These are phyloP conservation scores for Colletotrichum somersetense DNA, from an alignment of 2,329 filamentous ascomycete species.

Conservation along the genomic window DNA sequence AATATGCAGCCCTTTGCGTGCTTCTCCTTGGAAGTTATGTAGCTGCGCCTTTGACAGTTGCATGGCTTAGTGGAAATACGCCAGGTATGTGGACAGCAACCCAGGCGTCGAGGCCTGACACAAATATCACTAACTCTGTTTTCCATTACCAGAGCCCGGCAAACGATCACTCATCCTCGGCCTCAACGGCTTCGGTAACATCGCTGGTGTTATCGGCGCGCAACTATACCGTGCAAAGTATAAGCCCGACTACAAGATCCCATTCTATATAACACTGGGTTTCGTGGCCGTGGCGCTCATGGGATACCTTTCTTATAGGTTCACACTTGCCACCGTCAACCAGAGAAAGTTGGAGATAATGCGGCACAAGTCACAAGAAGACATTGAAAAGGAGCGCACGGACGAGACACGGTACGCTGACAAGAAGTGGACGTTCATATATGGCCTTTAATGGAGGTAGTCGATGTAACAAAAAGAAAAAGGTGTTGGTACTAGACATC, in stretches of 20 bases:
- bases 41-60: constrained; percentile 49
- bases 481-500: constrained; percentile 48
- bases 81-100: constrained; percentile 23
- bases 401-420: constrained; percentile 46
- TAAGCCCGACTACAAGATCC: constrained; percentile 48
- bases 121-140: not conserved
- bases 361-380: constrained; percentile 44
- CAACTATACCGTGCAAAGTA: constrained; percentile 49
- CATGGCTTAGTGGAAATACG: constrained; percentile 52
- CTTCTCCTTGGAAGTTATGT: constrained; percentile 50
- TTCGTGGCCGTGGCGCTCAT: constrained; percentile 48
- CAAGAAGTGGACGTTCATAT: constrained; percentile 48
- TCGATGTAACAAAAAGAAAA: too few species aligned
- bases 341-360: constrained; percentile 42
- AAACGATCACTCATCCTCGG: constrained; percentile 51
- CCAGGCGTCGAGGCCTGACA: not conserved
- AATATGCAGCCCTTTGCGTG: constrained; percentile 49
- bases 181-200: constrained; percentile 52
- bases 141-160: constrained; percentile 44
- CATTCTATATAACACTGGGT: constrained; percentile 50
- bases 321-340: constrained; percentile 47
- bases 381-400: constrained; percentile 44
- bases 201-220: constrained; percentile 50
- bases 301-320: constrained; percentile 50
- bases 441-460: constrained; percentile 44